phyloP scores from a whole-genome alignment of 176 grass and related monocot genomes.

The Metroxylon sagu region DNA sequence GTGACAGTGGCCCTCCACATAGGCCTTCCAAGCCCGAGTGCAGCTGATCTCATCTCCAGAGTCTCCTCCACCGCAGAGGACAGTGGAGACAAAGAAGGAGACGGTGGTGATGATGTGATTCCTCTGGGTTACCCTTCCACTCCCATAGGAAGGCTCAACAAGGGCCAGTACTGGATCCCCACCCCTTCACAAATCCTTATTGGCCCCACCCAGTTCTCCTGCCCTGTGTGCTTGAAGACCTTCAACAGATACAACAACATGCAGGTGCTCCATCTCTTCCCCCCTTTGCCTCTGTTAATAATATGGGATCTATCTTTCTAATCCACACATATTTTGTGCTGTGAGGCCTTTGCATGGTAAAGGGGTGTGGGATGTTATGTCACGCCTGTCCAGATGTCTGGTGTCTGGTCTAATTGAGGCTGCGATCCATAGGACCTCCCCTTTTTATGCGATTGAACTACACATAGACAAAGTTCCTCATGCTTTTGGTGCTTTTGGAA shows the following conservation, averaged over 20 bases:
- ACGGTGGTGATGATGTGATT: constrained; percentile 42
- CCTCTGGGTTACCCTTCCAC: constrained; percentile 46
- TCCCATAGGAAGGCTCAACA: constrained; percentile 83
- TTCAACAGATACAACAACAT: constrained; percentile 99
- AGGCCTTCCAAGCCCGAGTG: constrained; percentile 47
- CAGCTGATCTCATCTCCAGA: constrained; percentile 50
- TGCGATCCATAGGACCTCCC: constrained; percentile 32
- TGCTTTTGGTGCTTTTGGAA: constrained; percentile 56
- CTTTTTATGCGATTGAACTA: constrained; percentile 98
- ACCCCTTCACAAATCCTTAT: constrained; percentile 97
- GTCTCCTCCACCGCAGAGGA: constrained; percentile 33
- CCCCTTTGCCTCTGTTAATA: not conserved
- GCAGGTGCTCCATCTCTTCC: constrained; percentile 49
- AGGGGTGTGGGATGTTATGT: no score
- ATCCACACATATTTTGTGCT: no score
- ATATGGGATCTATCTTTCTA: not conserved
- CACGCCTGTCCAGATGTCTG: no score
- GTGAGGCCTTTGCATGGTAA: no score
- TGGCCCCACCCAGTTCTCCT: constrained; percentile 95
- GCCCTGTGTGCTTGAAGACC: constrained; percentile 92
- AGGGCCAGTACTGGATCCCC: constrained; percentile 99
- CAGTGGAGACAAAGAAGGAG: constrained; percentile 25
- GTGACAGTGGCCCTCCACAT: constrained; percentile 72
- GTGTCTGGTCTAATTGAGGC: constrained; percentile 28
- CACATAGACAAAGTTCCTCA: constrained; percentile 47